Base-by-base conservation (phyloP, 805 yeast species). In the Clavispora carvajalis region DNA sequence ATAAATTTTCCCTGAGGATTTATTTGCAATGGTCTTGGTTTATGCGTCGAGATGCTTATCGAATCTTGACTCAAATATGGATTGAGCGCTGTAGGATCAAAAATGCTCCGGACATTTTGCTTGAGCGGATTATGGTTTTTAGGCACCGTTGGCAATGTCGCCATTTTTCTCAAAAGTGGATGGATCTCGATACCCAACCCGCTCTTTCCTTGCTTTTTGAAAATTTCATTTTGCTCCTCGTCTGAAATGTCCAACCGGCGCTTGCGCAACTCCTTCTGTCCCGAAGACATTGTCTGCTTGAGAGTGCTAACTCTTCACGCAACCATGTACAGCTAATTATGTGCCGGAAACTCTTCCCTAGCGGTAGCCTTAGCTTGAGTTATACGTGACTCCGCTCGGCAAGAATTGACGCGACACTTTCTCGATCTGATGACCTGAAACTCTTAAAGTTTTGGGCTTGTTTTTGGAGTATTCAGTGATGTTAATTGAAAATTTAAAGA, bases 1-100 rank as follows among this genome's bases (percentile, higher is more conserved):
- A 82, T 70, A 51, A 69, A 82, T 53, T 79, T 85, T 2, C 95
- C 96, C 30, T 71, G 69, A 24, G 69, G 74, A 51, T 76, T 79
- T 51, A 87, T 77, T 12, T 57, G 58, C 31, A 82, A 59, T 2
- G 68, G 72, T 38, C 76, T 55, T 2, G 53, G 29, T 10, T 44
- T 45, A 19, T 43, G 47, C 17, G 19, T 26, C 5, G 18, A 40
- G 7, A 40, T 36, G 28, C 44, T 25, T 11, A 48, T 19, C 15
- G 38, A 44, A 2, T 41, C 41, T 40, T 62, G 69, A 37, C 61
- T 55, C 21, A 69, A 47, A 41, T 69, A 69, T 1, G 73, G 73
- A 39, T 69, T 69, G 2, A 65, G 49, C 7, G 67, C 44, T 4
- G 57, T 33, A 2, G 66, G 60, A 40, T 67, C 73, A 40, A 65